Evolutionary conservation across 768 basidiomycete species (phyloP).

Genomic region (Tylopilus balloui): DNA sequence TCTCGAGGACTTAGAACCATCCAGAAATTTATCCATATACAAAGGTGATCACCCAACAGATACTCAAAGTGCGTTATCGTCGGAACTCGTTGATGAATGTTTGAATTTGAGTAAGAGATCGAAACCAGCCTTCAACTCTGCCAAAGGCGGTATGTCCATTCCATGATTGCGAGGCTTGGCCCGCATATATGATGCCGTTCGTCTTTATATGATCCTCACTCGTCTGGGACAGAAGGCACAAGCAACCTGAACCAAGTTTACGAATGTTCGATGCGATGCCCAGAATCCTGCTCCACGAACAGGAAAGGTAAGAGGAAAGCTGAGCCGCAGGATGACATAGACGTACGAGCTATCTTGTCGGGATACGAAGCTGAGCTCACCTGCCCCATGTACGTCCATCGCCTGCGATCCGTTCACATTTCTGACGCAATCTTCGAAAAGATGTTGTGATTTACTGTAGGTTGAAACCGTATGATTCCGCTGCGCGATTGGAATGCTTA

Average conservation of each 20-base stretch:
- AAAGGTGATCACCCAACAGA: conserved; percentile 7
- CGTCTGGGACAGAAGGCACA: neutral
- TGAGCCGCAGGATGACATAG: conserved; percentile 20
- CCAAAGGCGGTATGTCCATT: conserved; percentile 18
- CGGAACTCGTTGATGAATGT: neutral
- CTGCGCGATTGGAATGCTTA: neutral
- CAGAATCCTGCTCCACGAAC: conserved; percentile 11
- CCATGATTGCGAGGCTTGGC: neutral
- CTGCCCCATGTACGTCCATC: conserved; percentile 64
- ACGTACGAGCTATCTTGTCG: conserved; percentile 34
- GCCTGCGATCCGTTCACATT: neutral
- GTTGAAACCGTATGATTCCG: conserved; percentile 20
- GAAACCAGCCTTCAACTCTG: neutral
- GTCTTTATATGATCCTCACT: conserved; percentile 7
- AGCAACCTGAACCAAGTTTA: neutral
- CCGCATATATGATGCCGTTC: neutral
- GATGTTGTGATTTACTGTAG: conserved; percentile 71
- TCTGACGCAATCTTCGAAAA: conserved; percentile 31
- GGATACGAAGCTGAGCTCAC: conserved; percentile 61
- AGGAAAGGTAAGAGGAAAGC: conserved; percentile 47
- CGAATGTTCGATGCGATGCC: conserved; percentile 3
- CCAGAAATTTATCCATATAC: neutral
- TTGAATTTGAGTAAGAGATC: neutral
- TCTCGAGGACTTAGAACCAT: neutral
- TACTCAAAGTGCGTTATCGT: conserved; percentile 8